phyloP scores from a whole-genome alignment of 2,329 filamentous ascomycete genomes.

The Cladobotryum mycophilum region DNA sequence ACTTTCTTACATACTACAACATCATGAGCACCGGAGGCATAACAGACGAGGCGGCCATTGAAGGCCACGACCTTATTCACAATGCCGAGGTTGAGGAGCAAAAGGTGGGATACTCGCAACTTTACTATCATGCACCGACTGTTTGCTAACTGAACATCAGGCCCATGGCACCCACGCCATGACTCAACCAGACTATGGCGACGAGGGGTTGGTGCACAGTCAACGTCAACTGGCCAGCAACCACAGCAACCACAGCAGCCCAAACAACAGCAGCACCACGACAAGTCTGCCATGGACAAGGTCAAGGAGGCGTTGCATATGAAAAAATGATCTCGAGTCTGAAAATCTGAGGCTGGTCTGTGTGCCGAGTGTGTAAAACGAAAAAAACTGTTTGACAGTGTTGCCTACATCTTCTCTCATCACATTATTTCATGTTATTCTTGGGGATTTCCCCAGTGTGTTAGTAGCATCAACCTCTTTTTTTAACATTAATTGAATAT shows the following conservation, averaged over 20 bases:
- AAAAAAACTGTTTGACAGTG: no score
- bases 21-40: conserved; percentile 16
- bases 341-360: not conserved
- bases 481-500: no score
- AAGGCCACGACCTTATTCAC: conserved; percentile 30
- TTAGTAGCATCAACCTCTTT: no score
- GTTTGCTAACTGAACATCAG: not conserved
- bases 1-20: not conserved
- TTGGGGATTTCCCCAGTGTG: no score
- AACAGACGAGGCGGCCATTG: conserved; percentile 25
- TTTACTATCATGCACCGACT: no score
- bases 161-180: conserved; percentile 9
- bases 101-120: conserved; percentile 5
- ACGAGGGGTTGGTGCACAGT: not conserved
- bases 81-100: conserved; percentile 29
- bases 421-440: no score
- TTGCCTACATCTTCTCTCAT: no score
- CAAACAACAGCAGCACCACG: not conserved
- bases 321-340: conserved; percentile 6
- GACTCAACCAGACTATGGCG: conserved; percentile 9
- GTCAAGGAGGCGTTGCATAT: conserved; percentile 11
- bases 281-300: conserved; percentile 11
- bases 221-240: not conserved
- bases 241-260: not conserved
- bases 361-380: no score